Percentiles rank a stretch among this genome's conserved stretches.
phyloP scores from a whole-genome alignment of 2,329 filamentous ascomycete species.

The Trichoderma sp. region DNA sequence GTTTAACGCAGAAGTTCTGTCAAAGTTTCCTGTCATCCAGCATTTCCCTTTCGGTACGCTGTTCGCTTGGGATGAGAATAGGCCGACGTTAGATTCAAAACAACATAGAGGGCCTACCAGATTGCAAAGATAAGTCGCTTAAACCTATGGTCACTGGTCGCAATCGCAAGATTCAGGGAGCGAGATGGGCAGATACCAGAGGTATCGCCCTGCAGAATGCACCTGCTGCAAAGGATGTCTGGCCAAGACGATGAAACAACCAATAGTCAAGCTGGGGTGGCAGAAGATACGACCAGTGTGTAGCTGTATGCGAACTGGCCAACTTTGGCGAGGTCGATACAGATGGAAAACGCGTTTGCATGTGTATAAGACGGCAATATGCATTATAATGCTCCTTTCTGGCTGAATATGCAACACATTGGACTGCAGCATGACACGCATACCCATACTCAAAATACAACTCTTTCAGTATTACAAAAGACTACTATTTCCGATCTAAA shows the following conservation, averaged over 20 bases:
- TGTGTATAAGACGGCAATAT: neutral
- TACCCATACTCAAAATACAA: too few species aligned
- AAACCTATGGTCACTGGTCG: neutral
- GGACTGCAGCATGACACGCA: too few species aligned
- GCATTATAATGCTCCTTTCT: neutral
- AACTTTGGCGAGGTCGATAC: neutral
- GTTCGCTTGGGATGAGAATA: slow-evolving; percentile 76
- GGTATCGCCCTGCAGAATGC: neutral
- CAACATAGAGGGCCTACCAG: neutral
- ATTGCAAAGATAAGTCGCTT: neutral
- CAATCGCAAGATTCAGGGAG: neutral
- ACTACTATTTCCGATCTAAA: neutral
- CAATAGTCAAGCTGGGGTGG: neutral
- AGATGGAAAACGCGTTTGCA: neutral
- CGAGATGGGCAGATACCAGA: neutral
- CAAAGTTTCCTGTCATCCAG: slow-evolving; percentile 98
- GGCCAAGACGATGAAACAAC: neutral
- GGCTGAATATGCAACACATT: neutral
- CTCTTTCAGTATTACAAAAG: too few species aligned
- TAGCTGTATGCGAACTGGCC: neutral
- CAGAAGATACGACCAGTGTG: neutral
- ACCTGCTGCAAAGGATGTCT: neutral
- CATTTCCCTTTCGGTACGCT: slow-evolving; percentile 85
- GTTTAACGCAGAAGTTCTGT: slow-evolving; percentile 95
- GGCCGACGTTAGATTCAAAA: slow-evolving; percentile 51